Base-by-base conservation (phyloP, 768 basidiomycete species). In the Neoboletus subvelutipes region DNA sequence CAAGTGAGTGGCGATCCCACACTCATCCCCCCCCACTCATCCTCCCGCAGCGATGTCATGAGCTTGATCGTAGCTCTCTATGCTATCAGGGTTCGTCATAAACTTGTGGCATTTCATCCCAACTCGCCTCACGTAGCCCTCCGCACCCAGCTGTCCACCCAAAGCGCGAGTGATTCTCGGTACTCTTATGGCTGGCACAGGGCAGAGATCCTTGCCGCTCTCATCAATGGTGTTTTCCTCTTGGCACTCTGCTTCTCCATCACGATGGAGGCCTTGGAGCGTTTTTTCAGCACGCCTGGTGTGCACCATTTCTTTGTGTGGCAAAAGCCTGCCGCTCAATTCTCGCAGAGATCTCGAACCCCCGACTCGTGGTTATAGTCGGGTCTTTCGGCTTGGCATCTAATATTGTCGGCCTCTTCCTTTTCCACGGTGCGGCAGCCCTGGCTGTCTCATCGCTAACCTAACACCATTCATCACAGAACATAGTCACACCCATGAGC, bases 181-280 rank as follows among this genome's bases (percentile, higher is more conserved):
- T 97, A 97, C 73, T 94, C 96, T 5, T 98, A 98, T 70, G 96
- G 95, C n/a, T 98, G 95, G 96, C 95, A 98, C 73, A 82, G 97
- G 59, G 97, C 97, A 18, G 95, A 97, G 69, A 95, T 97, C 59
- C 82, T 98, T 8, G 95, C 94, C 22, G 97, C 97, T 0, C 80
- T 98, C 45, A 76, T 98, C 63, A 99, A 99, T 66, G 97, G 97
- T 50, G 94, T 98, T 54, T 98, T 98, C 77, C 83, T 99, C 7
- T 81, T 98, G 42, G 97, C 97, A 0, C 83, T 98, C 1, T 99
- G 97, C 75, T 94, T 98, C 74, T 94, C 94, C 6, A 98, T 99
- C 62, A 87, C 83, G 45, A 76, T 98, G 64, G 96, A 99, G 70
- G 95, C 97, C 6, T 73, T 98, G 45, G 85, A 91, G 60, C 83